These are phyloP conservation scores for Sarocladiaceae sp. DNA, from an alignment of 2,329 filamentous ascomycete species.

Conservation along the genomic window DNA sequence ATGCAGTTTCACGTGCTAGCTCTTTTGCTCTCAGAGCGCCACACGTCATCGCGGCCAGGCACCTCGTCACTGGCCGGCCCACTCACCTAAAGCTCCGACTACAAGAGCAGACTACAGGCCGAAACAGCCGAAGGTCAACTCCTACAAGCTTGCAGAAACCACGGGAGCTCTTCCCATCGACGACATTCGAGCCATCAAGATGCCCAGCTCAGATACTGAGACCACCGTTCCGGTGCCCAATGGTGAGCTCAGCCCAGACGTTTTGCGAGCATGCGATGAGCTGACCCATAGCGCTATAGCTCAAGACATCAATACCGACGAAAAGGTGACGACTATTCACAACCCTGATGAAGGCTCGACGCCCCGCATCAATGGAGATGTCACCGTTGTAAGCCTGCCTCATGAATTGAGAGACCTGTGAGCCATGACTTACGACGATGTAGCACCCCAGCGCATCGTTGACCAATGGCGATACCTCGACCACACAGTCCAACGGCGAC, in stretches of 20 bases:
- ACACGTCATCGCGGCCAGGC: neutral
- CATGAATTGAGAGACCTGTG: no score
- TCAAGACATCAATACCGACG: constrained; percentile 9
- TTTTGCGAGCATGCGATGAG: neutral
- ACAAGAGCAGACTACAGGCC: neutral
- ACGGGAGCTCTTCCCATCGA: neutral
- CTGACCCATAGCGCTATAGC: neutral
- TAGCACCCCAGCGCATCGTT: constrained; percentile 2
- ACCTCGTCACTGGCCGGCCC: neutral
- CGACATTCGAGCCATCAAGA: neutral
- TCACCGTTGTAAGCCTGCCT: constrained; percentile 2
- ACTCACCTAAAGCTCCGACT: constrained; percentile 4
- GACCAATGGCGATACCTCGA: constrained; percentile 3
- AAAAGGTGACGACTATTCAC: constrained; percentile 18
- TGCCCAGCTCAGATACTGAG: neutral
- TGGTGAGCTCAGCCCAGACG: neutral
- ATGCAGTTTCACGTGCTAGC: neutral
- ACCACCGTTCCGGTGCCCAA: constrained; percentile 1
- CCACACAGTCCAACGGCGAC: constrained; percentile 1
- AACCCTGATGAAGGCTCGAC: constrained; percentile 14
- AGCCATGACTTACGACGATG: neutral
- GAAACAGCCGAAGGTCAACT: neutral
- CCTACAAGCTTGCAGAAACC: neutral
- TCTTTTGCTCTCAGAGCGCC: neutral
- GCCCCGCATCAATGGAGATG: constrained; percentile 8